A percentile compares a stretch with the other conserved stretches of the same genome.
Conservation (phyloP, 192 early-diverging fungal genomes). For the Lunasporangiospora selenospora region DNA sequence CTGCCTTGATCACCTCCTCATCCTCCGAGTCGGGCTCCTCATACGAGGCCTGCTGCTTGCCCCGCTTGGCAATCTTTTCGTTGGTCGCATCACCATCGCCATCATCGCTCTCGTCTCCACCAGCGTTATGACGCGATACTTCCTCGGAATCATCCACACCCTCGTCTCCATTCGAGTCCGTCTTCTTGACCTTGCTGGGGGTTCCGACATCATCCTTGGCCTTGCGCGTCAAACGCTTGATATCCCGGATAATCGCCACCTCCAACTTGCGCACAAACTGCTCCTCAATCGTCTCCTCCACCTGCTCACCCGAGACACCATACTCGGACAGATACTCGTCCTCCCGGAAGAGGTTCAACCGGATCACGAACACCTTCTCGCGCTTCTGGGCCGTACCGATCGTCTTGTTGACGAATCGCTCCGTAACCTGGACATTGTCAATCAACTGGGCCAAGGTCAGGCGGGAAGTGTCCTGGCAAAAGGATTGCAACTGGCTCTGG, state of each 20-base stretch:
- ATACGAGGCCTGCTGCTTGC: constrained; percentile 74
- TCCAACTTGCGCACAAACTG: constrained; percentile 81
- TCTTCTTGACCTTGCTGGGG: constrained; percentile 41
- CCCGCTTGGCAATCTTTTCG: constrained; percentile 64
- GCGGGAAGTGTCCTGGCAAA: constrained; percentile 76
- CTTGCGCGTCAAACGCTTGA: constrained; percentile 64
- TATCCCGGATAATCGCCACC: constrained; percentile 74
- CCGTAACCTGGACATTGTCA: constrained; percentile 85
- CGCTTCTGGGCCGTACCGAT: constrained; percentile 55
- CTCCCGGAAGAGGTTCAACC: constrained; percentile 85
- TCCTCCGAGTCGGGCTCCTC: constrained; percentile 92
- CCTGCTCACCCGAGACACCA: constrained; percentile 66
- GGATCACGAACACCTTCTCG: constrained; percentile 80
- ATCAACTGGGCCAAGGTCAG: constrained; percentile 86
- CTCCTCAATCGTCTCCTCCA: constrained; percentile 77
- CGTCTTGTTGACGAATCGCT: constrained; percentile 68
- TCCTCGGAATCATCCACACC: constrained; percentile 60
- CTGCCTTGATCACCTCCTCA: constrained; percentile 56
- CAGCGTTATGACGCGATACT: constrained; percentile 25
- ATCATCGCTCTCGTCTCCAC: constrained; percentile 59
- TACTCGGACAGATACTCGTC: constrained; percentile 82
- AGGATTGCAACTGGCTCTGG: constrained; percentile 65
- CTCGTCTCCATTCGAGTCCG: constrained; percentile 54
- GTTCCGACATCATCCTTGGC: constrained; percentile 50
- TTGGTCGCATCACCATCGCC: constrained; percentile 80